Evolutionary conservation across 2,329 filamentous ascomycete species (phyloP), one percentile per base, ranked within the genome.

Genomic region (Fusarium sp.): DNA sequence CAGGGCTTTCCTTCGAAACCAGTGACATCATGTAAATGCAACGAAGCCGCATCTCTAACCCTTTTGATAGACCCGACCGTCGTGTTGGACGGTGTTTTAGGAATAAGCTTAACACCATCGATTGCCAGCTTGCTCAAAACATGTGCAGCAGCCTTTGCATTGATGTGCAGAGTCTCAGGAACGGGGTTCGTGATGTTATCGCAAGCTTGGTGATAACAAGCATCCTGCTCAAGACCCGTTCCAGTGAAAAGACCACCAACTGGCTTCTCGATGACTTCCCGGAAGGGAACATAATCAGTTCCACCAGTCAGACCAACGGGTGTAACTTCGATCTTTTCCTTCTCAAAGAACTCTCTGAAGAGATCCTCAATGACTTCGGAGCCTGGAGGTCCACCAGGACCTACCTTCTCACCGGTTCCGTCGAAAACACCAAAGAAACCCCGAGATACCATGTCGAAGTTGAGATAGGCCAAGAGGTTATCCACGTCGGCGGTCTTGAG

Each of bases 281-380:
- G 82, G 83, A 92, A 92, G 3, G 88, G 86, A 18, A 86, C 88
- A 71, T 92, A 91, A 76, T 92, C 90, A 12, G 86, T 89, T 53
- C 89, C 86, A 6, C 88, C 88, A 40, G 73, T 79, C 0, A 81
- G 61, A 2, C 72, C 73, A 2, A 74, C 71, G 8, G 76, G 77
- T 4, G 72, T 76, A 1, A 80, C 78, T 21, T 80, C 67, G 19
- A 83, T 76, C 16, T 83, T 81, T 68, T 82, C 73, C 3, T 75
- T 49, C 19, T 64, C 67, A 21, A 84, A 76, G 59, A 80, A 79
- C 7, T 83, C 78, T 3, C 78, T 64, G 37, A 83, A 80, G n/a
- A 83, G 74, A 19, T 81, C 67, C 12, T 81, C 78, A 1, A 82
- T 78, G 6, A 80, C 78, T 4, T 81, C 80, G 0, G 80, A 82